These are phyloP conservation scores for Lachnellula hyalina DNA, from an alignment of 2,329 filamentous ascomycete species.

Conservation along the genomic window DNA sequence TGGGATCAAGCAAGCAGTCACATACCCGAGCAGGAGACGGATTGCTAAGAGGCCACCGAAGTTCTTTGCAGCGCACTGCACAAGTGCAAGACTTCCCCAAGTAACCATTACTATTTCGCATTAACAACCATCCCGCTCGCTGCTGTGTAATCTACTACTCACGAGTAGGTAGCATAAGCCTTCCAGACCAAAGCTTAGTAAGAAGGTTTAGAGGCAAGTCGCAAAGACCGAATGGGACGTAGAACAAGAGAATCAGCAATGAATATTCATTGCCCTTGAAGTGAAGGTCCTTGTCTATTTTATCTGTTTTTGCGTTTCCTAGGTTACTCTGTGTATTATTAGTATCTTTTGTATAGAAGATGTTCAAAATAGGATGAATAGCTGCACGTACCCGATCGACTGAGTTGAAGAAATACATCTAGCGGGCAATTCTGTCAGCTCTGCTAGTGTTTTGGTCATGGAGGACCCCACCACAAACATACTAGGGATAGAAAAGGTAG, in stretches of 20 bases:
- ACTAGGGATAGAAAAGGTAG: constrained; percentile 13
- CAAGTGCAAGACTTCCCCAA: constrained; percentile 44
- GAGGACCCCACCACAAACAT: background rate
- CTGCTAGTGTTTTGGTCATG: background rate
- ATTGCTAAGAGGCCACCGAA: constrained; percentile 31
- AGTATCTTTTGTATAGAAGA: background rate
- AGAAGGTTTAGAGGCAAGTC: constrained; percentile 45
- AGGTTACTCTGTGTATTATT: constrained; percentile 29
- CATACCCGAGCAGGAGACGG: constrained; percentile 33
- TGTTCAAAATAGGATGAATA: constrained; percentile 20
- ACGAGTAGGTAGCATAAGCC: constrained; percentile 34
- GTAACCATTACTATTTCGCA: constrained; percentile 35
- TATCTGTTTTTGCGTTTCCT: constrained; percentile 31
- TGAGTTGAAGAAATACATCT: constrained; percentile 24
- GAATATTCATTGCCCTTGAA: constrained; percentile 30
- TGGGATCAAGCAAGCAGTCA: constrained; percentile 7
- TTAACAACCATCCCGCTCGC: background rate
- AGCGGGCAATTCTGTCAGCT: background rate
- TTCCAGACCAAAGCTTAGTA: constrained; percentile 43
- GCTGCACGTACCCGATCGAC: constrained; percentile 20
- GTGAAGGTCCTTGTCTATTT: constrained; percentile 26
- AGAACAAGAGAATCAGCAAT: constrained; percentile 30
- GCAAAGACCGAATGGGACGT: constrained; percentile 37
- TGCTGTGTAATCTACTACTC: background rate
- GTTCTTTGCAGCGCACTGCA: constrained; percentile 33